Percentiles rank a stretch among this genome's conserved stretches.
Evolutionary conservation across 176 grass and related monocot species (phyloP).

Genomic region (Leersia perrieri): DNA sequence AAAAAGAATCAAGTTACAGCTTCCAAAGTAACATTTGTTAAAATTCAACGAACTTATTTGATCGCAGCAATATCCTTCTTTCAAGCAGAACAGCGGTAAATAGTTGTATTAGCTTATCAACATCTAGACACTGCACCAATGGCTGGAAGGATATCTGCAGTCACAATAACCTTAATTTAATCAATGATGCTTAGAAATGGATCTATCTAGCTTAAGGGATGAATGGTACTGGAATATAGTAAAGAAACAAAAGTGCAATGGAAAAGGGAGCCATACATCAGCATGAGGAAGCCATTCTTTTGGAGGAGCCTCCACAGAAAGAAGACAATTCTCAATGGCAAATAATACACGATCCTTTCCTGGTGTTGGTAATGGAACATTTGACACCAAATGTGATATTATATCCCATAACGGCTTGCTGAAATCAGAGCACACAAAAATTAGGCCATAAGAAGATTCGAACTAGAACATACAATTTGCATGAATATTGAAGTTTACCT

Average conservation of each 20-base stretch:
- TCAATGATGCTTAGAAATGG: slow-evolving; percentile 16
- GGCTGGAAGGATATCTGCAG: slow-evolving; percentile 97
- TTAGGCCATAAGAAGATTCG: slow-evolving; percentile 5
- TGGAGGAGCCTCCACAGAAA: slow-evolving; percentile 73
- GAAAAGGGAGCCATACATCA: slow-evolving; percentile 56
- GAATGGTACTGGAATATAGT: slow-evolving; percentile 17
- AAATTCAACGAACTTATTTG: slow-evolving; percentile 79
- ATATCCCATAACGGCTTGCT: slow-evolving; percentile 92
- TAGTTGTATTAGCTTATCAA: slow-evolving; percentile 94
- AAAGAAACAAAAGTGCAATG: slow-evolving; percentile 16
- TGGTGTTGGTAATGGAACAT: slow-evolving; percentile 93
- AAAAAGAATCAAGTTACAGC: slow-evolving; percentile 9
- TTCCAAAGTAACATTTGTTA: slow-evolving; percentile 26
- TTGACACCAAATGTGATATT: slow-evolving; percentile 88
- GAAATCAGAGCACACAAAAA: slow-evolving; percentile 41
- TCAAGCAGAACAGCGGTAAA: slow-evolving; percentile 98
- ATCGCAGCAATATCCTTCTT: slow-evolving; percentile 98
- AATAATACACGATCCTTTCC: slow-evolving; percentile 95
- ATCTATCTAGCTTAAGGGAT: slow-evolving; percentile 7
- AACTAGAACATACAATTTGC: not conserved
- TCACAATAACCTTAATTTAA: slow-evolving; percentile 42
- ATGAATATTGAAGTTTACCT: slow-evolving; percentile 58
- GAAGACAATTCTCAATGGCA: slow-evolving; percentile 91
- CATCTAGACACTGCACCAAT: slow-evolving; percentile 93
- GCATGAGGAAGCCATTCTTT: slow-evolving; percentile 96